phyloP scores from a whole-genome alignment of 208 protist genomes.

The Angomonas ambiguus region DNA sequence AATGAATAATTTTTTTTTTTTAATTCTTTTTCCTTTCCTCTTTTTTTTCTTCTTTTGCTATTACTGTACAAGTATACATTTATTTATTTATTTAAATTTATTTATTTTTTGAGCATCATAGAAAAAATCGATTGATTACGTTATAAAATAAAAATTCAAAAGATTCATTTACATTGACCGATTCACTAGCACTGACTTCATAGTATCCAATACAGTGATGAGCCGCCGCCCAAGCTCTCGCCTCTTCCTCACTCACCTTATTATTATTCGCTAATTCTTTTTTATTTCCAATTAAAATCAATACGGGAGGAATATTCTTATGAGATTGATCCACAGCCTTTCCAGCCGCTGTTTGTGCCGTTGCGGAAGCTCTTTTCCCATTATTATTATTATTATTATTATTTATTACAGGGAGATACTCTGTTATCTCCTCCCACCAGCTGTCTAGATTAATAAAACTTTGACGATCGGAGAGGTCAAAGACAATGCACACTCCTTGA shows the following conservation, averaged over 20 bases:
- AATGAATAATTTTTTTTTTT: neutral
- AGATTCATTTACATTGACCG: constrained; percentile 36
- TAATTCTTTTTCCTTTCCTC: too few relatives aligned
- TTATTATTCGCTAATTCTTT: constrained; percentile 30
- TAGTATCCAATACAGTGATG: constrained; percentile 63
- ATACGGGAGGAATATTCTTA: constrained; percentile 15
- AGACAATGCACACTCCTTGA: constrained; percentile 88
- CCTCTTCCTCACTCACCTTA: constrained; percentile 48
- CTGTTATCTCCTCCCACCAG: constrained; percentile 67
- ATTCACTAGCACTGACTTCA: constrained; percentile 67
- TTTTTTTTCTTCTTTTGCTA: neutral
- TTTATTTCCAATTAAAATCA: constrained; percentile 72
- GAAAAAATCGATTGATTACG: constrained; percentile 26
- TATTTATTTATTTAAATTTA: constrained; percentile 14
- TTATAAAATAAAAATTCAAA: constrained; percentile 63
- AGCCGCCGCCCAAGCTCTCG: constrained; percentile 47
- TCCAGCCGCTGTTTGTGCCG: constrained; percentile 35
- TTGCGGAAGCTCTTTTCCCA: constrained; percentile 12
- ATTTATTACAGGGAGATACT: constrained; percentile 23
- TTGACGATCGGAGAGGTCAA: constrained; percentile 49
- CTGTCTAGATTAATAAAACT: constrained; percentile 60
- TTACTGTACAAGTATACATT: neutral
- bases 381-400: constrained; percentile 8
- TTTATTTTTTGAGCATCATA: constrained; percentile 18
- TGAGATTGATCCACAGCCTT: constrained; percentile 30